Percentiles rank a stretch among this genome's conserved stretches.
These are phyloP conservation scores for Smallanthus sonchifolius DNA, from an alignment of 129 eudicot species.

Conservation along the genomic window DNA sequence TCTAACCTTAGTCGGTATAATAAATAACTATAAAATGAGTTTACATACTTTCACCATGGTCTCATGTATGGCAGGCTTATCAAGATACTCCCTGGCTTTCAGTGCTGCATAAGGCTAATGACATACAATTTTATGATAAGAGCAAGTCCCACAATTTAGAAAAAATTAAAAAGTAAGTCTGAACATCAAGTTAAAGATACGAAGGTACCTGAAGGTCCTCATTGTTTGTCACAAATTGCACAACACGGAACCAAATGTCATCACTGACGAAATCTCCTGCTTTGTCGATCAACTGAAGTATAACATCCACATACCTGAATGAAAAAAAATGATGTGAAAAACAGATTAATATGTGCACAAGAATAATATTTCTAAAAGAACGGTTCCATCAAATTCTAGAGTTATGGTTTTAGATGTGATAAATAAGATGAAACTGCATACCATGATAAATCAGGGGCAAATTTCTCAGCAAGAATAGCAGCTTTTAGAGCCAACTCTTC, in stretches of 20 bases:
- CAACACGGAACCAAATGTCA: slow-evolving; percentile 99
- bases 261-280: slow-evolving; percentile 99
- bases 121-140: slow-evolving; percentile 6
- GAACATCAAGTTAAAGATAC: not conserved
- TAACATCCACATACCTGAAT: slow-evolving; percentile 98
- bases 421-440: slow-evolving; percentile 27
- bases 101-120: slow-evolving; percentile 96
- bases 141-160: slow-evolving; percentile 1
- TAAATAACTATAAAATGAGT: not conserved
- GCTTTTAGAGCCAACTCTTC: slow-evolving; percentile 94
- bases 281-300: slow-evolving; percentile 97
- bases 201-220: slow-evolving; percentile 90
- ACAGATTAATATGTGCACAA: not conserved
- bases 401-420: slow-evolving; percentile 4
- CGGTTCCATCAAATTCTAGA: not conserved
- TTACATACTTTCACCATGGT: slow-evolving; percentile 96
- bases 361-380: not conserved
- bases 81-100: slow-evolving; percentile 96
- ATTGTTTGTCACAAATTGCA: slow-evolving; percentile 97
- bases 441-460: slow-evolving; percentile 99
- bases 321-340: slow-evolving; percentile 9
- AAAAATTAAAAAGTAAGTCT: not conserved
- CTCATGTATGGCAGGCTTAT: slow-evolving; percentile 96
- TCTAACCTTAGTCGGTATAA: not conserved
- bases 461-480: slow-evolving; percentile 98